Conservation (phyloP, 2,329 filamentous ascomycete genomes). For the Rosellinia necatrix region DNA sequence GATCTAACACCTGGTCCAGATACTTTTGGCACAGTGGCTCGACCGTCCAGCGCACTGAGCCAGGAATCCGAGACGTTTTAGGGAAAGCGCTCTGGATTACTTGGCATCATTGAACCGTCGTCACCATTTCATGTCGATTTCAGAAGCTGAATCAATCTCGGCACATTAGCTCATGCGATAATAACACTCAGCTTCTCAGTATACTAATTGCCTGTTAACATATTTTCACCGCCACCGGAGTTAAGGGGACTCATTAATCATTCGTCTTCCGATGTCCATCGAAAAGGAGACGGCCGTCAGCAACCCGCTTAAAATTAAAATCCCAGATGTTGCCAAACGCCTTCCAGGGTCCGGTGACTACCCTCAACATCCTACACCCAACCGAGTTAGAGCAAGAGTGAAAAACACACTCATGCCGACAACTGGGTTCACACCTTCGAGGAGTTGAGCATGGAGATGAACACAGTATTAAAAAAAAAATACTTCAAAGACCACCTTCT, state of each 20-base stretch:
- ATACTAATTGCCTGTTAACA: slow-evolving; percentile 8
- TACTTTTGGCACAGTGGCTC: slow-evolving; percentile 56
- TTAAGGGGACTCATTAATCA: background rate
- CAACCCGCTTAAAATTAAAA: too few species aligned
- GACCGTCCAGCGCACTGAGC: slow-evolving; percentile 43
- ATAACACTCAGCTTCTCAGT: slow-evolving; percentile 17
- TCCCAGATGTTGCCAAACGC: too few species aligned
- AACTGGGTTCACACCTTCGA: background rate
- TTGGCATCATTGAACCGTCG: slow-evolving; percentile 36
- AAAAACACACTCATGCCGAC: too few species aligned
- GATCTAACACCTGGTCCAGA: slow-evolving; percentile 43
- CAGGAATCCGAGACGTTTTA: slow-evolving; percentile 61
- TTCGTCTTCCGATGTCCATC: background rate
- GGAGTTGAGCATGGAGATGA: background rate
- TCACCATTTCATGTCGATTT: slow-evolving; percentile 41
- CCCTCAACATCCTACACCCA: too few species aligned
- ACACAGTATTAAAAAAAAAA: background rate
- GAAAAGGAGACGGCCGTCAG: too few species aligned
- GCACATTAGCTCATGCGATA: slow-evolving; percentile 20
- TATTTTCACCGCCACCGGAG: background rate
- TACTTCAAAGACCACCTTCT: background rate
- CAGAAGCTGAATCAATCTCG: slow-evolving; percentile 20
- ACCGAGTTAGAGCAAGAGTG: too few species aligned
- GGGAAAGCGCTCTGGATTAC: slow-evolving; percentile 38
- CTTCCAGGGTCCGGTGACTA: too few species aligned